Evolutionary conservation across 2,329 filamentous ascomycete species (phyloP).

Genomic region (Aspergillus glaucus): DNA sequence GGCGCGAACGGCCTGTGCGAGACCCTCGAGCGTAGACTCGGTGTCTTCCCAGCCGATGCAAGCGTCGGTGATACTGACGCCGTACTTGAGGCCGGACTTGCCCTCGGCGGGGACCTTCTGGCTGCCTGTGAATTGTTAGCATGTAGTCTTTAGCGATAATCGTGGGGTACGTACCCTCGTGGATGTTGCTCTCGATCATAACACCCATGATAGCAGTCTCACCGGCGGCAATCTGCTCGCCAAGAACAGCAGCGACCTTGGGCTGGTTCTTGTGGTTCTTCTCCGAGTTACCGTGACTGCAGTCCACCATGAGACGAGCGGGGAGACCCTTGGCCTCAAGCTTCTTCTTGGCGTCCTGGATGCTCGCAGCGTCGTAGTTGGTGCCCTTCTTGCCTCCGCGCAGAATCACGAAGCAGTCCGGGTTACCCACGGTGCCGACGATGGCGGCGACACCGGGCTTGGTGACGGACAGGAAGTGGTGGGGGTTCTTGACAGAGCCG

Average conservation of each 20-base stretch:
- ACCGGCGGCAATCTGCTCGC: conserved; percentile 76
- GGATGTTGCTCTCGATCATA: conserved; percentile 98
- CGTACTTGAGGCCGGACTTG: conserved; percentile 78
- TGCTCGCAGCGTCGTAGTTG: conserved; percentile 84
- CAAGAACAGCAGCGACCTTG: conserved; percentile 76
- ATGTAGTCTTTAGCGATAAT: background rate
- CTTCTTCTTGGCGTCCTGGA: conserved; percentile 74
- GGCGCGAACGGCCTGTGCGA: conserved; percentile 74
- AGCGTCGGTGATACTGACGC: conserved; percentile 94
- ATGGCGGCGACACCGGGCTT: conserved; percentile 95
- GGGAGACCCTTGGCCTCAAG: conserved; percentile 67
- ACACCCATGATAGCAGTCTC: conserved; percentile 89
- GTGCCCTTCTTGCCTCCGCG: conserved; percentile 88
- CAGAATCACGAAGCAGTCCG: conserved; percentile 95
- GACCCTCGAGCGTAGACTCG: conserved; percentile 64
- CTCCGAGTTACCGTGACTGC: conserved; percentile 90
- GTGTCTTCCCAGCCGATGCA: conserved; percentile 96
- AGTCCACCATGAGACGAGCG: conserved; percentile 90
- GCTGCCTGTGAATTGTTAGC: conserved; percentile 45
- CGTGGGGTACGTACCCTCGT: conserved; percentile 60
- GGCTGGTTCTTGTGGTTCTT: conserved; percentile 98
- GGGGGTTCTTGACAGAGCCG: conserved; percentile 81
- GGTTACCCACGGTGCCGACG: conserved; percentile 88
- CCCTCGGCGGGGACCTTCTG: conserved; percentile 90
- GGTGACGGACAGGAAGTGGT: conserved; percentile 95